Base-by-base conservation (phyloP, 176 grass and related monocot genomes). In the Ampelocalamus luodianensis region DNA sequence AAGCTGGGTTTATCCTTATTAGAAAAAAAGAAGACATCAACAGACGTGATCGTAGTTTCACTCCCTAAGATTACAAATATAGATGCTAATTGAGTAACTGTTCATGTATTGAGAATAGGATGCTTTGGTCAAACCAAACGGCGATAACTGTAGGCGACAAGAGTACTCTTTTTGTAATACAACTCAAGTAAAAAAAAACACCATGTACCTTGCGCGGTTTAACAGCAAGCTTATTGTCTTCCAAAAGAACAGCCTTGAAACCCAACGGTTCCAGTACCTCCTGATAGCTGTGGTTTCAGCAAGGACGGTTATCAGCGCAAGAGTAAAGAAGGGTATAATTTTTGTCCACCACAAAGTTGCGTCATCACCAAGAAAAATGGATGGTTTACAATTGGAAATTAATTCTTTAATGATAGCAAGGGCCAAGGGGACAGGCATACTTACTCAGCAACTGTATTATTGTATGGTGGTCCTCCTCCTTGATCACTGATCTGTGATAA, bases 391-490 rank as follows among this genome's bases (percentile, higher is more conserved):
- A 64, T 23, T 55, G 77, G 81, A 82, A 43, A 39, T 39, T 74
- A 72, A 79, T 56, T 74, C 40, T 75, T 50, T 46, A 26, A 34
- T 26, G 45, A 77, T 65, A 37, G 6, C 12, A 70, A 85, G 10
- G 11, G 77, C 5, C 12, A 70, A 85, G 7, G 11, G 77, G 37
- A 66, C 58, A 85, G 56, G 38, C 86, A 78, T 36, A 83, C 94
- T 76, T 96, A 96, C 94, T 96, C 91, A 82, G 83, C 59, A 65
- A 93, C 76, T 72, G 86, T 65, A 68, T 89, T 96, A 60, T 89
- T 96, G 84, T 89, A 89, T 5, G 94, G 94, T 71, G 94, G 94
- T 61, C 94, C 94, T 74, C 94, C 94, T 74, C 87, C 89, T 77
- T 96, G 87, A 84, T 87, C 91, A 71, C 83, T 89, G 36, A 96